Base-by-base conservation (phyloP, 1,284 basidiomycete genomes). In the Ceraceosorus bombacis region DNA sequence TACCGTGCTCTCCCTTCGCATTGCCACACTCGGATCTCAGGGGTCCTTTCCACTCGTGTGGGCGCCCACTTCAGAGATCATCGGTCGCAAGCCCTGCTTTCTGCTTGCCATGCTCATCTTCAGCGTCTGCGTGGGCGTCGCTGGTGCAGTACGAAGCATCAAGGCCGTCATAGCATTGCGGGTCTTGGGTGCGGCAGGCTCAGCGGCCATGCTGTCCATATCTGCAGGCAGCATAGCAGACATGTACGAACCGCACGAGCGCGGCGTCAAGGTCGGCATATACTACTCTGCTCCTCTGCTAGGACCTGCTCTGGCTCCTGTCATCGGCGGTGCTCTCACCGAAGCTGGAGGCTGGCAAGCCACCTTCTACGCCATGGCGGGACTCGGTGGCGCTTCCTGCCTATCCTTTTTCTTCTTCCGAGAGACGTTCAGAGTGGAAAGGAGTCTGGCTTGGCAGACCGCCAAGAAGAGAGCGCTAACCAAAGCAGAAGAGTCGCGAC, bases 61-160 rank as follows among this genome's bases (percentile, higher is more conserved):
- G 88, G 84, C 82, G 55, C 82, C 84, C 0, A 79, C 87, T 15
- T 87, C 85, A 57, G 89, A 92, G 75, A 83, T 93, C 54, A 85
- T 85, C 41, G 63, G 63, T 41, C 53, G 63, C 13, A 64, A 64
- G 49, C n/a, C 36, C 8, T 49, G 50, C 61, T 64, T 64, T 48
- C 15, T 62, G 6, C 37, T 15, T 6, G 61, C 55, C 38, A 59
- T 53, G 13, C 17, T 40, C 43, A 43, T 65, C 51, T 65, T 59
- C 48, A 53, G 56, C 12, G 48, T 63, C 41, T n/a, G 55, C 15
- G 52, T 53, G 37, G 49, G 40, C 37, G 41, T 61, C 48, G 40
- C 61, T 17, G 40, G n/a, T 10, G 51, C 51, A 0, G 39, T 52
- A 7, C 41, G 40, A 40, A 55, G 37, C n/a, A 59, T 65, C 48